Evolutionary conservation across 1,284 basidiomycete species (phyloP).

Genomic region (Thecaphora thlaspeos): DNA sequence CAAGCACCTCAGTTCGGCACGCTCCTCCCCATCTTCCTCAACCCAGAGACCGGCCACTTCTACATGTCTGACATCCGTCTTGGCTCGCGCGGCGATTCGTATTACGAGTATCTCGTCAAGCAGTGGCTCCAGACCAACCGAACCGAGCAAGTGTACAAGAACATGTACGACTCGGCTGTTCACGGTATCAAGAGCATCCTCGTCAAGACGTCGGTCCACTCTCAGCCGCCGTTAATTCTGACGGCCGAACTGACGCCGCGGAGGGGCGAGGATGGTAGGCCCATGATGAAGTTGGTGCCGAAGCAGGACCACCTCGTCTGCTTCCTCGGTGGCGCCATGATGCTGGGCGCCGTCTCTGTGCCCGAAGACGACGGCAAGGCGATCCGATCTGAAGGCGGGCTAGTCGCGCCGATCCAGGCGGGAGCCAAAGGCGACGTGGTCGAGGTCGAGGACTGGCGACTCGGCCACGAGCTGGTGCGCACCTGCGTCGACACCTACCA

Average conservation of each 20-base stretch:
- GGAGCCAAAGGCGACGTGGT: constrained; percentile 66
- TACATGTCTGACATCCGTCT: constrained; percentile 75
- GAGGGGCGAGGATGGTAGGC: constrained; percentile 3
- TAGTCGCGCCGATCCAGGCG: constrained; percentile 30
- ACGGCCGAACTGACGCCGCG: constrained; percentile 70
- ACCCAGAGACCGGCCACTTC: constrained; percentile 68
- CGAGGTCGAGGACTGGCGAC: constrained; percentile 72
- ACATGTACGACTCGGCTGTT: constrained; percentile 87
- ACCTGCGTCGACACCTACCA: constrained; percentile 84
- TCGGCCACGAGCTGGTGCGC: constrained; percentile 76
- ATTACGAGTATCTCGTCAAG: constrained; percentile 80
- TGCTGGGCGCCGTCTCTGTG: constrained; percentile 70
- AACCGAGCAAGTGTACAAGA: constrained; percentile 75
- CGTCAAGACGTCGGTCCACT: constrained; percentile 61
- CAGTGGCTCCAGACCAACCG: constrained; percentile 63
- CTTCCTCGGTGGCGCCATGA: constrained; percentile 86
- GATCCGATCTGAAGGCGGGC: background rate
- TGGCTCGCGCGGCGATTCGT: constrained; percentile 89
- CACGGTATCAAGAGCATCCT: constrained; percentile 75
- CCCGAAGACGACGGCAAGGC: constrained; percentile 20
- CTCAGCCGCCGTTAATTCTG: constrained; percentile 65
- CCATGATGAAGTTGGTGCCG: constrained; percentile 62
- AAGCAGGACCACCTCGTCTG: constrained; percentile 97
- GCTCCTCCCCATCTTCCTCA: constrained; percentile 80
- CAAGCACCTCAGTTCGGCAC: constrained; percentile 64